These are phyloP conservation scores for Geosmithia putterillii DNA, from an alignment of 2,329 filamentous ascomycete species.

Conservation along the genomic window DNA sequence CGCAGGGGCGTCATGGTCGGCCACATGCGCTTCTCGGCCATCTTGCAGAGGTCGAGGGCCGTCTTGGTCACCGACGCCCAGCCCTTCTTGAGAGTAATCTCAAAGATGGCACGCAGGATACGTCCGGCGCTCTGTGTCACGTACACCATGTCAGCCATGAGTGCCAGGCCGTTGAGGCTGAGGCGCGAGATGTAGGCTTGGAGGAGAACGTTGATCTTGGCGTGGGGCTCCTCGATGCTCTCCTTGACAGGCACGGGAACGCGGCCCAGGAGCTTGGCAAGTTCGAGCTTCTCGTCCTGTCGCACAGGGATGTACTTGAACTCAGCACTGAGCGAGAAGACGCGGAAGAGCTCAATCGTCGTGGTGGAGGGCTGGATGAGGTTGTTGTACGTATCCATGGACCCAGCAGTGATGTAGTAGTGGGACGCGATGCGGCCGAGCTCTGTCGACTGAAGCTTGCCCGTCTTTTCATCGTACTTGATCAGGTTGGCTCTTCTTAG, in stretches of 20 bases:
- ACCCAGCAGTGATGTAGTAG: constrained; percentile 94
- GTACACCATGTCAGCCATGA: constrained; percentile 98
- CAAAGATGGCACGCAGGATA: constrained; percentile 90
- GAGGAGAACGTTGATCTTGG: constrained; percentile 94
- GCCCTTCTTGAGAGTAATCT: constrained; percentile 93
- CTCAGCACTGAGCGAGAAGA: constrained; percentile 91
- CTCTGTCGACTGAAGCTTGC: constrained; percentile 81
- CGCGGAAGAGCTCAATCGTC: constrained; percentile 89
- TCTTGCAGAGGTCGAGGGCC: constrained; percentile 91
- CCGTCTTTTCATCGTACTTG: constrained; percentile 92
- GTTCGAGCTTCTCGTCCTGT: constrained; percentile 92
- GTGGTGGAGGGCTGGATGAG: constrained; percentile 89
- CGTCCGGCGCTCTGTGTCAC: constrained; percentile 95
- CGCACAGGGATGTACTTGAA: constrained; percentile 99
- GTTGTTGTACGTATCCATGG: constrained; percentile 94
- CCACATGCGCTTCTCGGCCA: constrained; percentile 99
- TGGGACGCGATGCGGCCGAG: constrained; percentile 92
- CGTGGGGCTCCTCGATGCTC: constrained; percentile 89
- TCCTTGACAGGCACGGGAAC: constrained; percentile 97
- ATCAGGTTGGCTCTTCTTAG: constrained; percentile 79
- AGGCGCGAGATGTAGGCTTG: constrained; percentile 95
- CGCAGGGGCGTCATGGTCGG: constrained; percentile 93
- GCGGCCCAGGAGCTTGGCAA: constrained; percentile 78
- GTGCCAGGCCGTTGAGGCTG: constrained; percentile 81
- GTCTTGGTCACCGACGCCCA: constrained; percentile 91